Evolutionary conservation across 2,329 filamentous ascomycete genomes (phyloP), one percentile per base, ranked within the genome.

Genomic region (Alternaria tenuissima): DNA sequence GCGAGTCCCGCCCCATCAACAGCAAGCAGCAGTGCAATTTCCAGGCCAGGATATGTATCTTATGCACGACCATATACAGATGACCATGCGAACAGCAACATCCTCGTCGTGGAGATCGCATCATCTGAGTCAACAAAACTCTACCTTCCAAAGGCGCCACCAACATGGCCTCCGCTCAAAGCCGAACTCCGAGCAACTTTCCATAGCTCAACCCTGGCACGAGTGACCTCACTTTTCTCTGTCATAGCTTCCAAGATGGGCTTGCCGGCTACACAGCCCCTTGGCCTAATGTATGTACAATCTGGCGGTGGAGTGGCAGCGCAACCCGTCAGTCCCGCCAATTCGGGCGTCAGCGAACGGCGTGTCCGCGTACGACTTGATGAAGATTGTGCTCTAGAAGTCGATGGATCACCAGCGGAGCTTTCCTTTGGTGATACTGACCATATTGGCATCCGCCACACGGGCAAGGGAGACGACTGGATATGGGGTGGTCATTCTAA

Each of bases 51-150:
- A 5, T 91, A 87, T 83, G 88, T 96, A 28, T 87, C 88, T 64
- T 98, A 98, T 71, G 88, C 91, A 14, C 88, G 94, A 6, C 94
- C 94, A 0, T 96, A 90, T 71, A 88, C 93, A n/a, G 93, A 97
- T 76, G 88, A 92, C 54, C 84, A 83, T 22, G 80, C 90, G 0
- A 84, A 87, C 60, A 91, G 94, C 74, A 69, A 72, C 47, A 65
- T 69, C 12, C 84, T 97, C 22, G 84, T 98, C 26, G 81, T 97
- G 2, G 93, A 98, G 76, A 90, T 96, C 51, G 72, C 72, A 1
- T 43, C 61, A 22, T 18, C 54, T 0, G 77, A 79, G 59, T 88
- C 89, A 18, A 75, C 76, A 1, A 74, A 66, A 2, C 59, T 80
- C 3, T 67, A 75, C 48, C 59, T 78, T 12, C 65, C 65, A 3